Conservation (phyloP, 768 basidiomycete genomes). For the Tubosaeta sp. region DNA sequence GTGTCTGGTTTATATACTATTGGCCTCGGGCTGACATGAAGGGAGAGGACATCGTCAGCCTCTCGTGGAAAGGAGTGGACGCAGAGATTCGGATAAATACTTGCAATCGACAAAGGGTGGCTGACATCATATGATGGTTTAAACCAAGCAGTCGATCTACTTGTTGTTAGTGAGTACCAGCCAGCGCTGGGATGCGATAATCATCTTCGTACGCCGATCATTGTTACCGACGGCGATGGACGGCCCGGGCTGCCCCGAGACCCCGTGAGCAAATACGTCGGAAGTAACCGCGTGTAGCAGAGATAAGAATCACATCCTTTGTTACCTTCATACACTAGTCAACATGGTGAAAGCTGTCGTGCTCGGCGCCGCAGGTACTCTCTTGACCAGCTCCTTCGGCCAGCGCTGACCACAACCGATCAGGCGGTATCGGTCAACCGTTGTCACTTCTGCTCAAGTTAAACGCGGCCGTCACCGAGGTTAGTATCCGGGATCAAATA, state of each 20-base stretch:
- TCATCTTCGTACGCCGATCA: no score
- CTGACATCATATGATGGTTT: no score
- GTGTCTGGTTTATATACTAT: constrained; percentile 13
- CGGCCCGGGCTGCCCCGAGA: constrained; percentile 2
- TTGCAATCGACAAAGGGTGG: no score
- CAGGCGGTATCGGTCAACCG: constrained; percentile 97
- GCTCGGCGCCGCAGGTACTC: constrained; percentile 88
- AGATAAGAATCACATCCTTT: constrained; percentile 15
- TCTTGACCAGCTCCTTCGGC: neutral
- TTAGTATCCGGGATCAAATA: constrained; percentile 24
- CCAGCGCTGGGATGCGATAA: no score
- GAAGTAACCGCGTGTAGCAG: neutral
- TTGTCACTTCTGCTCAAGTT: constrained; percentile 87
- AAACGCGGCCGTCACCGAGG: constrained; percentile 78
- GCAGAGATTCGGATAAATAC: no score
- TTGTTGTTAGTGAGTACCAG: no score
- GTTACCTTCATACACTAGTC: neutral
- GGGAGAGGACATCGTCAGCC: constrained; percentile 7
- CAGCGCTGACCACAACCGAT: constrained; percentile 1
- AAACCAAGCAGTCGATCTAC: no score
- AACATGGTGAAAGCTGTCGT: constrained; percentile 74
- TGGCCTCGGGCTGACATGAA: constrained; percentile 5
- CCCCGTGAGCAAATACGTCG: constrained; percentile 16
- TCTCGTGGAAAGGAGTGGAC: neutral
- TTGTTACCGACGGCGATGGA: no score